These are phyloP conservation scores for Pseudozyma hubeiensis DNA, from an alignment of 1,284 basidiomycete genomes.

Conservation along the genomic window DNA sequence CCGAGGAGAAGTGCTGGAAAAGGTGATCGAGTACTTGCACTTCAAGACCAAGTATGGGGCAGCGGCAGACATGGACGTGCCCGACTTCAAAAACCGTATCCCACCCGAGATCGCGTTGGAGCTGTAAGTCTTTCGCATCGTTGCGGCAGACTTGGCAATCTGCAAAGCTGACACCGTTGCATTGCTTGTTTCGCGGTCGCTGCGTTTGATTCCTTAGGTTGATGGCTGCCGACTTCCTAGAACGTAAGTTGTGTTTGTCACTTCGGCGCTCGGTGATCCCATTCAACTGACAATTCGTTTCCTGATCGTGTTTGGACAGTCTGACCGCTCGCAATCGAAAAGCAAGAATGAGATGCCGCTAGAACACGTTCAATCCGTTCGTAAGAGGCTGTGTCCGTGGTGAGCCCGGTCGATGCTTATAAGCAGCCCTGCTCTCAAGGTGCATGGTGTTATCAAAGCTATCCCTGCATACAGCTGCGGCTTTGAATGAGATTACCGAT, in stretches of 20 bases:
- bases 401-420: too few species aligned
- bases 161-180: background rate
- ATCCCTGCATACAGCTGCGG: too few species aligned
- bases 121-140: slow-evolving; percentile 73
- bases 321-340: background rate
- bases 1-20: slow-evolving; percentile 79
- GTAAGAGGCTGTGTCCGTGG: too few species aligned
- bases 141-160: background rate
- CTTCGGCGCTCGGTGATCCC: too few species aligned
- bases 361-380: too few species aligned
- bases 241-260: slow-evolving; percentile 30
- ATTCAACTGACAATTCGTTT: too few species aligned
- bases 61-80: slow-evolving; percentile 77
- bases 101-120: slow-evolving; percentile 84
- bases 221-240: slow-evolving; percentile 65
- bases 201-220: slow-evolving; percentile 24
- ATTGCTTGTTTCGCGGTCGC: background rate
- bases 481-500: too few species aligned
- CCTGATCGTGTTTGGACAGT: background rate
- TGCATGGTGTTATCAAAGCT: too few species aligned
- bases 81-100: slow-evolving; percentile 81
- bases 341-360: too few species aligned
- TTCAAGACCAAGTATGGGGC: slow-evolving; percentile 80
- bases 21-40: slow-evolving; percentile 82
- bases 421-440: too few species aligned